Evolutionary conservation across 129 eudicot genomes (phyloP).

Genomic region (Tagetes patula): DNA sequence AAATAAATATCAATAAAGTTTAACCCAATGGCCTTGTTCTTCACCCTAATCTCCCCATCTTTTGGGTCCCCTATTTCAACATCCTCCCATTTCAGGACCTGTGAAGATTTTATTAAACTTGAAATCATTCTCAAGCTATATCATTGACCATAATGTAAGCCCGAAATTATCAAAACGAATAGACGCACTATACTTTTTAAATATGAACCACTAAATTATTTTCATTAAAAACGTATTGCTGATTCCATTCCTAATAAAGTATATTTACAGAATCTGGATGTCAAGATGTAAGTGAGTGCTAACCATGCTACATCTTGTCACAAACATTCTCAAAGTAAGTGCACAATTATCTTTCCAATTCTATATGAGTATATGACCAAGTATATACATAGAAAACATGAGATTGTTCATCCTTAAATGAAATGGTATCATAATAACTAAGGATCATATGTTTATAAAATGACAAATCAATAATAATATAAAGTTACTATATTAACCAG

Average conservation of each 20-base stretch:
- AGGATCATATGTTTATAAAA: background rate
- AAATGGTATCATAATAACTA: background rate
- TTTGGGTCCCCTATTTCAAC: no score
- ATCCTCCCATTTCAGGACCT: no score
- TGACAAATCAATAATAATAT: background rate
- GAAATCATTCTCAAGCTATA: background rate
- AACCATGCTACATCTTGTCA: background rate
- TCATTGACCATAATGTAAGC: background rate
- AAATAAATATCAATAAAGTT: no score
- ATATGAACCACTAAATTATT: background rate
- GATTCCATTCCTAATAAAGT: conserved; percentile 1
- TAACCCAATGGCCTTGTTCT: no score
- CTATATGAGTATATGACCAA: background rate
- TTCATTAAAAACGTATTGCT: background rate
- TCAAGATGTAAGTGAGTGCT: background rate
- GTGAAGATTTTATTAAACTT: no score
- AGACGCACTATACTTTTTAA: no score
- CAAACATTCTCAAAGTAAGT: background rate
- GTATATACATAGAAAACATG: background rate
- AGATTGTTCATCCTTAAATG: conserved; percentile 8
- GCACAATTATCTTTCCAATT: background rate
- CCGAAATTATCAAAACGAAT: background rate
- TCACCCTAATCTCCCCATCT: no score
- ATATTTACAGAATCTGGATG: background rate
- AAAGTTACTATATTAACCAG: background rate